phyloP scores from a whole-genome alignment of 139 green algal species.

The Asterochloris erici region DNA sequence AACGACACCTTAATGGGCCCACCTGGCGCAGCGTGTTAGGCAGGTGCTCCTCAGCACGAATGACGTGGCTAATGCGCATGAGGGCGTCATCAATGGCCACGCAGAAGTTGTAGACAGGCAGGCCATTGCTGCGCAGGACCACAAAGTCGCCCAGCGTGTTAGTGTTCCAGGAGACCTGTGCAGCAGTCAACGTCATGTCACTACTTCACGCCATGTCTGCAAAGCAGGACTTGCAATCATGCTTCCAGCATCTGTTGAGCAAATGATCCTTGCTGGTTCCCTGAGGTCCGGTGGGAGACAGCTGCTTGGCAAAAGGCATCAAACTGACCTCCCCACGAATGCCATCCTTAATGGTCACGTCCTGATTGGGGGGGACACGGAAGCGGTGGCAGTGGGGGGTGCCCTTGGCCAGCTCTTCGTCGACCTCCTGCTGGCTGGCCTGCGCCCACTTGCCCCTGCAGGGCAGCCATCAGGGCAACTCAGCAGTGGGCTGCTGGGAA shows the following conservation, averaged over 20 bases:
- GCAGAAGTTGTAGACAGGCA: constrained; percentile 99
- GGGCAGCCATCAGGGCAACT: neutral
- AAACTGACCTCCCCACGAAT: constrained; percentile 82
- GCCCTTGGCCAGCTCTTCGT: constrained; percentile 74
- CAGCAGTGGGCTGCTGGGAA: neutral
- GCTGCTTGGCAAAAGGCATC: too few relatives aligned
- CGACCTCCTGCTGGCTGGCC: constrained; percentile 81
- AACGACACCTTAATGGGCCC: too few relatives aligned
- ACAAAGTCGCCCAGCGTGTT: constrained; percentile 99
- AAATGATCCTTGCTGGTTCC: too few relatives aligned
- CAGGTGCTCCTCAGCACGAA: constrained; percentile 98
- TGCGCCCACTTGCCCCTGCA: constrained; percentile 84
- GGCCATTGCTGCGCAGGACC: constrained; percentile 91
- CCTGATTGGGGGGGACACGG: constrained; percentile 78
- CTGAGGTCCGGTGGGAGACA: too few relatives aligned
- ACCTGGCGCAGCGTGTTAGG: constrained; percentile 96
- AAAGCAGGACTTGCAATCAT: too few relatives aligned
- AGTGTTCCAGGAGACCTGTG: constrained; percentile 74
- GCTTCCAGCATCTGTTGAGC: too few relatives aligned
- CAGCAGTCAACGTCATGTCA: too few relatives aligned
- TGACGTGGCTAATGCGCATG: constrained; percentile 97
- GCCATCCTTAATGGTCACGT: constrained; percentile 72
- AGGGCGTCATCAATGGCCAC: constrained; percentile 96
- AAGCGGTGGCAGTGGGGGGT: constrained; percentile 91
- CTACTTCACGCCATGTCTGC: too few relatives aligned